These are phyloP conservation scores for Saksenaea vasiformis DNA, from an alignment of 371 early-diverging fungal species.

Conservation along the genomic window DNA sequence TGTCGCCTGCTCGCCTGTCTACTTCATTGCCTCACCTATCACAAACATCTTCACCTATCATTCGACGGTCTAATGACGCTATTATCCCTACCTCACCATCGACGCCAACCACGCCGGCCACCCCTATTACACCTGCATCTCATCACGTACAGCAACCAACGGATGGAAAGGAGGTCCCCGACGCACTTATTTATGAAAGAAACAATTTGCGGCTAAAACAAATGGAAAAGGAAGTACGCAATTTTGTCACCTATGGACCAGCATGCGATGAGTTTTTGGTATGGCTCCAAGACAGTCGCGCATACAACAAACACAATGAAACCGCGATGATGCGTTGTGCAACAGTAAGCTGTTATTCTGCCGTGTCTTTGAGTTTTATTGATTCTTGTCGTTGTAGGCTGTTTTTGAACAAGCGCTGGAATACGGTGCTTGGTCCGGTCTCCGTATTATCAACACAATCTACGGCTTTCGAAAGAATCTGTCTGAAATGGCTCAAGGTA, in stretches of 20 bases:
- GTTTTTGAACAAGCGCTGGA: conserved; percentile 19
- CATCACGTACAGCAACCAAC: background rate
- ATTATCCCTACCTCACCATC: background rate
- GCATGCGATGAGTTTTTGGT: conserved; percentile 43
- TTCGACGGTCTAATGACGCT: background rate
- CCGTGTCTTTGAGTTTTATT: background rate
- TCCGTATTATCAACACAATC: conserved; percentile 25
- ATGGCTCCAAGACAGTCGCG: conserved; percentile 39
- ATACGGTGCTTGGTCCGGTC: conserved; percentile 35
- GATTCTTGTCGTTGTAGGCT: conserved; percentile 6
- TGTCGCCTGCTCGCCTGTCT: background rate
- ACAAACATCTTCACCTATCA: background rate
- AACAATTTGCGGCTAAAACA: conserved; percentile 30
- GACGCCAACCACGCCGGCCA: background rate
- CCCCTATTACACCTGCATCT: conserved; percentile 1
- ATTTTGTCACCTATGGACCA: conserved; percentile 27
- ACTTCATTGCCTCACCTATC: background rate
- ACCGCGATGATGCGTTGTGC: conserved; percentile 30
- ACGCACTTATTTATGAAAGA: conserved; percentile 10
- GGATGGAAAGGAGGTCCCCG: background rate
- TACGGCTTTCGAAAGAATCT: conserved; percentile 8
- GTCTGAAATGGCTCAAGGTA: conserved; percentile 20
- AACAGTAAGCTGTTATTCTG: conserved; percentile 9
- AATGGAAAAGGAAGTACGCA: conserved; percentile 27
- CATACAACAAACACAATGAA: conserved; percentile 33